Base-by-base conservation (phyloP, 306 rosid genomes). In the Benincasa hispida region DNA sequence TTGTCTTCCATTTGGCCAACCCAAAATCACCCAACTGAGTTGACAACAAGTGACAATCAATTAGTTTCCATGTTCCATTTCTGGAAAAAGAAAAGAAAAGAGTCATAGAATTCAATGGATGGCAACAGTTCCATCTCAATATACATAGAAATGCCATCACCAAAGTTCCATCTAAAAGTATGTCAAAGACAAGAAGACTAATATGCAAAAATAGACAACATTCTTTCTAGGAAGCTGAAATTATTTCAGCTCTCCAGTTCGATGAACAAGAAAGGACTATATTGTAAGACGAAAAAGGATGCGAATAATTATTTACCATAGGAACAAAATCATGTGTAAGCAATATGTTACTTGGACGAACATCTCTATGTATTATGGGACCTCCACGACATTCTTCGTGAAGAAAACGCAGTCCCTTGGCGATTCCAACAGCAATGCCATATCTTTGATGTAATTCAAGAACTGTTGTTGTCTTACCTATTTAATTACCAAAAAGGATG, bases 301-400 rank as follows among this genome's bases (percentile, higher is more conserved):
- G 50, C 17, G 28, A 25, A 42, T 74, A 61, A 56, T 15, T 59
- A 62, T 66, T 83, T 84, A 92, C 98, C 97, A 91, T 87, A 57
- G 98, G 96, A 83, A 91, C 90, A 69, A 85, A 88, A 60, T 91
- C 94, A 37, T 91, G 98, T 9, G 98, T 93, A 63, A 93, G 95
- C 51, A 93, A 86, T 79, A 93, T 87, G 76, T 93, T 93, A 93
- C 95, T 87, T 39, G 98, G 97, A 74, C 95, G 83, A 84, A 89
- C 82, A 77, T 93, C 96, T 32, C 98, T 76, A 76, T 93, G 98
- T 85, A 93, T 87, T 62, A 93, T 84, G 80, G 98, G 96, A 53
- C 95, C 89, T 53, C 93, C 95, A 19, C 98, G 93, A 28, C 98
- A 91, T 86, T 93, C 97, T 80, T 93, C 98, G 11, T 93, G 97